Evolutionary conservation across 2,329 filamentous ascomycete genomes (phyloP), one percentile per base, ranked within the genome.

Genomic region (Pseudocercospora musae): DNA sequence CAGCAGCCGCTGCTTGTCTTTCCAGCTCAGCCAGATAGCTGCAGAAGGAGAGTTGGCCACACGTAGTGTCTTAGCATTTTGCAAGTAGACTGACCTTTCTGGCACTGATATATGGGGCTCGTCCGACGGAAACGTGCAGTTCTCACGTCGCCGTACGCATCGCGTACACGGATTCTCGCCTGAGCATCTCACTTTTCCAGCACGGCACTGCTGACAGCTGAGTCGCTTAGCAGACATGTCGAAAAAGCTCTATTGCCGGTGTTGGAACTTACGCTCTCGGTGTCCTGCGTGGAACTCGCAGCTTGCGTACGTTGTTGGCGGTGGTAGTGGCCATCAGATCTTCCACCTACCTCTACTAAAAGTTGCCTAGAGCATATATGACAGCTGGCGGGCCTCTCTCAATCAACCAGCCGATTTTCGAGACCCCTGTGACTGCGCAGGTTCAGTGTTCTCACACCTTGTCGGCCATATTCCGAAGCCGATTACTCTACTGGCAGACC

Each of bases 101-200:
- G 62, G 58, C 25, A 63, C 62, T 10, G 60, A 62, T 8, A 63
- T 50, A 29, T 60, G 62, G 15, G 57, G 57, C 13, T 63, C 62
- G 61, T 81, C 78, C 6, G 60, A 62, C n/a, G 60, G 60, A 56
- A 81, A 81, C 5, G 73, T 71, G 58, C 79, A 81, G 0, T 72
- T 63, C 18, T 79, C 69, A n/a, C 76, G 77, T 21, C 78, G 74
- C 63, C 79, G 80, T 46, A 69, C 76, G 67, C 79, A 82, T n/a
- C 73, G 74, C 52, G 78, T 75, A 68, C 79, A 81, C 13, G 79
- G 79, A 60, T 76, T 72, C 5, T 71, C 68, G 11, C 78, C 79
- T 20, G 78, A 77, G 66, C 79, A 81, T 66, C 77, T 78, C 65
- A 80, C 79, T 67, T 81, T 81, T 58, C 79, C 78, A 56, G 75